A percentile compares a stretch with the other conserved stretches of the same genome.
phyloP scores from a whole-genome alignment of 2,329 filamentous ascomycete species.

The Purpureocillium takamizusanense region DNA sequence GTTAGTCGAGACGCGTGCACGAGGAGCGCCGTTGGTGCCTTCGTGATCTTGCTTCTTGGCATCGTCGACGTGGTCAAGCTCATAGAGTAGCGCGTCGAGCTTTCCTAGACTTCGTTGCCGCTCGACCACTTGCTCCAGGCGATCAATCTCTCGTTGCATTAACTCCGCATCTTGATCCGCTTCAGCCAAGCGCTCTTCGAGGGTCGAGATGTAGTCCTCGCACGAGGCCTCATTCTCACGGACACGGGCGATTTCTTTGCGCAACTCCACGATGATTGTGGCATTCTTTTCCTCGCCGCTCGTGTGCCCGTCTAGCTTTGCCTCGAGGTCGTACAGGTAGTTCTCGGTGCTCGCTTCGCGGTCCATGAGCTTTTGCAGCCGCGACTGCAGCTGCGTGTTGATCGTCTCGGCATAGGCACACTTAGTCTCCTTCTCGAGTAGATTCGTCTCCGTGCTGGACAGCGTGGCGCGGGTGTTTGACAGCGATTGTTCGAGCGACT shows the following conservation, averaged over 20 bases:
- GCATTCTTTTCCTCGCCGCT: conserved; percentile 90
- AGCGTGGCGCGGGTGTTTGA: conserved; percentile 80
- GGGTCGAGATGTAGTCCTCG: conserved; percentile 94
- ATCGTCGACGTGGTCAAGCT: conserved; percentile 72
- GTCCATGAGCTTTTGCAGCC: conserved; percentile 88
- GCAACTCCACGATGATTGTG: conserved; percentile 73
- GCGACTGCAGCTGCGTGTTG: conserved; percentile 78
- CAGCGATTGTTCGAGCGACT: conserved; percentile 82
- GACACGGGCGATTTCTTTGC: conserved; percentile 81
- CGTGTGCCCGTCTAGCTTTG: conserved; percentile 81
- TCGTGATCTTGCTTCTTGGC: conserved; percentile 29
- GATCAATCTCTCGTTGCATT: conserved; percentile 94
- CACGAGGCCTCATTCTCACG: conserved; percentile 84
- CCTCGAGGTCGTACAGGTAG: conserved; percentile 86
- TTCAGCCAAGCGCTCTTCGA: conserved; percentile 91
- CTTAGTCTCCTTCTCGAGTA: conserved; percentile 89
- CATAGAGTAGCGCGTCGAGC: conserved; percentile 83
- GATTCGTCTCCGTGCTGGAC: conserved; percentile 72
- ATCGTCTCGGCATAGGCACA: conserved; percentile 90
- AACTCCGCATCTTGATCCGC: conserved; percentile 92
- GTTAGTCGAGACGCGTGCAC: conserved; percentile 35
- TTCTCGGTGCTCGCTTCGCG: conserved; percentile 85
- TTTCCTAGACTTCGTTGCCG: conserved; percentile 92
- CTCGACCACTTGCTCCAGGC: conserved; percentile 89
- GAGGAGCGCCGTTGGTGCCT: conserved; percentile 26